These are phyloP conservation scores for Exophiala oligosperma DNA, from an alignment of 2,329 filamentous ascomycete genomes.

Conservation along the genomic window DNA sequence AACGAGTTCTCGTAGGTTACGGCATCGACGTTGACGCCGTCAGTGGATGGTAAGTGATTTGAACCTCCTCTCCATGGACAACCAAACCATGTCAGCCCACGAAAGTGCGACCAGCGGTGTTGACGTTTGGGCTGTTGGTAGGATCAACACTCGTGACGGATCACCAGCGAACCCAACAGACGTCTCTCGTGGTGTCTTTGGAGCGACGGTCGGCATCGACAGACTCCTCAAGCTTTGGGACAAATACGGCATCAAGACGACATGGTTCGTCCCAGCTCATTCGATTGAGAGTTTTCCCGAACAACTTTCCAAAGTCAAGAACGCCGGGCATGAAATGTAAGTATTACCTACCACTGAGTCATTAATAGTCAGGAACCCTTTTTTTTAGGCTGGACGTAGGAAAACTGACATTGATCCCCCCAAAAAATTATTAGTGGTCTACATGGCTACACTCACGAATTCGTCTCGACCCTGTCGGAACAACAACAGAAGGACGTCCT, in stretches of 20 bases:
- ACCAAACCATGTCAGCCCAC: neutral
- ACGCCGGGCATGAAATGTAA: conserved; percentile 62
- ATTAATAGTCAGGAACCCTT: too few species aligned
- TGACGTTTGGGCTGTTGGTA: neutral
- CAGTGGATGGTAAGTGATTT: conserved; percentile 58
- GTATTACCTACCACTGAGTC: neutral
- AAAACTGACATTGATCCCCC: too few species aligned
- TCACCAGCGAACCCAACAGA: conserved; percentile 56
- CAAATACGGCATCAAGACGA: conserved; percentile 49
- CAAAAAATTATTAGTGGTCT: conserved; percentile 44
- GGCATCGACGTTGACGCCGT: conserved; percentile 74
- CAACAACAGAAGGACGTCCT: conserved; percentile 77
- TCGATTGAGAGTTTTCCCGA: conserved; percentile 57
- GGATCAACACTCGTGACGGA: conserved; percentile 41
- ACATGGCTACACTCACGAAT: conserved; percentile 74
- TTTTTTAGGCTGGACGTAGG: neutral
- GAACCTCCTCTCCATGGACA: neutral
- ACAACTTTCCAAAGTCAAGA: conserved; percentile 49
- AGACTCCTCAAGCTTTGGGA: conserved; percentile 63
- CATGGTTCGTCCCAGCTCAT: conserved; percentile 62
- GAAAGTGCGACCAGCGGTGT: neutral
- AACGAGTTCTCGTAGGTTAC: conserved; percentile 58
- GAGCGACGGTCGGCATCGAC: conserved; percentile 65
- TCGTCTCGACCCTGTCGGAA: conserved; percentile 67
- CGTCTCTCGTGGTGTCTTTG: conserved; percentile 68